Evolutionary conservation across 768 basidiomycete species (phyloP), one percentile per base, ranked within the genome.

Genomic region (Serendipita vermifera): DNA sequence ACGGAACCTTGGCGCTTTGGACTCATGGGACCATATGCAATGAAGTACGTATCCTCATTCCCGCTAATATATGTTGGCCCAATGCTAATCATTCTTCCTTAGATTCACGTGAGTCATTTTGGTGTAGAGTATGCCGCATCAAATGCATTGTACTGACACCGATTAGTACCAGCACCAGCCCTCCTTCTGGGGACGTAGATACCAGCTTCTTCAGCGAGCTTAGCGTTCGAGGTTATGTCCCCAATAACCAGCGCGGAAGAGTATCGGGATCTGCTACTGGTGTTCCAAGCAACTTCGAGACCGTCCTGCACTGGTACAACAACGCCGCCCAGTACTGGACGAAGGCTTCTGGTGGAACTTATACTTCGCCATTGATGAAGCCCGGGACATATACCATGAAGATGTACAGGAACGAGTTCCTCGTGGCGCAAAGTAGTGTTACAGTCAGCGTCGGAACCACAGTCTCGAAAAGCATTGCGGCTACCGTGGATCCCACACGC

Each of bases 301-400:
- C 73, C 36, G 71, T 17, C 31, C n/a, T 27, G 20, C 40, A 41
- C 7, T 40, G 6, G 11, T 46, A 72, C 71, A 75, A 72, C 58
- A 67, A 70, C 11, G 71, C 65, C 17, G 73, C 73, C n/a, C 75
- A 77, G 59, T 77, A 77, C 62, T 77, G 75, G 75, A 62, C 69
- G 3, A 60, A 68, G n/a, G 73, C 64, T 24, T 70, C 69, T 24
- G 71, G 70, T 72, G 74, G 73, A 38, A 64, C 67, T 22, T 75
- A 74, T 66, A 70, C 68, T 11, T 69, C 72, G n/a, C 71, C 70
- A 5, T 60, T 68, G 62, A 72, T 76, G 70, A 76, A 76, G 59
- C 73, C 75, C 13, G 75, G 76, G 3, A 75, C 72, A 32, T 77
- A 76, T 59, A 71, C 71, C 9, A 71, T 67, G 11, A 73, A 72